A percentile compares a stretch with the other conserved stretches of the same genome.
These are phyloP conservation scores for Fusarium nodosum DNA, from an alignment of 2,329 filamentous ascomycete genomes.

Conservation along the genomic window DNA sequence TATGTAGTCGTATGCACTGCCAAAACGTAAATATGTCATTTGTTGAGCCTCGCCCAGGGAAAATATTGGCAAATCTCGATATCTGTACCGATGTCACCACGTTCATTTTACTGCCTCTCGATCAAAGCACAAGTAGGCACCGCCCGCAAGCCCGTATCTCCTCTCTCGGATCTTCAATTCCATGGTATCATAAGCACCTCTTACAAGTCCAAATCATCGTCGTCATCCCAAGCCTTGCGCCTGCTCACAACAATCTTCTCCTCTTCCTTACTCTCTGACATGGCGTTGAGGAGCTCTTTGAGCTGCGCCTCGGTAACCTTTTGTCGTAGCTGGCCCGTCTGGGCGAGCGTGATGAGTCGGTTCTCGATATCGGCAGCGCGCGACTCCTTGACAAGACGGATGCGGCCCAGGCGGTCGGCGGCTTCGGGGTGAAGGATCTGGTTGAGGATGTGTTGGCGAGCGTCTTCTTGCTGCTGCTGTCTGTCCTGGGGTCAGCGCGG, in stretches of 20 bases:
- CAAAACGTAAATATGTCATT: neutral
- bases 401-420: slow-evolving; percentile 91
- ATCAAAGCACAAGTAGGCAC: slow-evolving; percentile 24
- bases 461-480: slow-evolving; percentile 72
- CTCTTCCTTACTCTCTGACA: slow-evolving; percentile 83
- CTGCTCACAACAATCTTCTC: slow-evolving; percentile 89
- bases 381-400: slow-evolving; percentile 93
- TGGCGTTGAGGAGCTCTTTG: slow-evolving; percentile 88
- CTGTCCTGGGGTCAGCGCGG: neutral
- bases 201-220: slow-evolving; percentile 78
- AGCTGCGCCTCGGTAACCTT: slow-evolving; percentile 95
- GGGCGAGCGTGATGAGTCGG: slow-evolving; percentile 90
- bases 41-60: neutral
- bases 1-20: neutral
- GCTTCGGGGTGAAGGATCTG: slow-evolving; percentile 97
- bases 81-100: slow-evolving; percentile 1
- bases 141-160: neutral
- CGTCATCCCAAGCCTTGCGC: slow-evolving; percentile 87
- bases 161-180: slow-evolving; percentile 4
- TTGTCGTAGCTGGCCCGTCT: slow-evolving; percentile 84
- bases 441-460: slow-evolving; percentile 80
- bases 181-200: slow-evolving; percentile 35
- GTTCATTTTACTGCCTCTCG: slow-evolving; percentile 20
- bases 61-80: neutral
- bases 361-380: slow-evolving; percentile 93